Conservation (phyloP, 140 eudicot species). For the Oenanthe javanica region DNA sequence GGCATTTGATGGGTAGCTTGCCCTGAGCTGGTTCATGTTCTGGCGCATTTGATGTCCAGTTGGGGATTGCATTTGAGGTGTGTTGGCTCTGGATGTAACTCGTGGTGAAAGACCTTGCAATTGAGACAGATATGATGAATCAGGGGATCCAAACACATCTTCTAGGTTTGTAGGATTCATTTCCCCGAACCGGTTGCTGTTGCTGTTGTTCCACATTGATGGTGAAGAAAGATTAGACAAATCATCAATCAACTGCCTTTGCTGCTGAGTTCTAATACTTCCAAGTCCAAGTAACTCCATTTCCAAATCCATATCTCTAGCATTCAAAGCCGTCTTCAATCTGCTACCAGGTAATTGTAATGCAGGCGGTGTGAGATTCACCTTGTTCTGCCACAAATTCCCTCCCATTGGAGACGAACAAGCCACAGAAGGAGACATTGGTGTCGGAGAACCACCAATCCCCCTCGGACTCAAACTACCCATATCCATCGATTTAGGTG, state of each 20-base stretch:
- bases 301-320: constrained; percentile 55
- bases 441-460: constrained; percentile 43
- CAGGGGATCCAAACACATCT: constrained; percentile 42
- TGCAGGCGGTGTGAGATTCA: constrained; percentile 38
- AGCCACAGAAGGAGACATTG: constrained; percentile 54
- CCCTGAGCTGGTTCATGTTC: constrained; percentile 42
- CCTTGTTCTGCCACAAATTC: constrained; percentile 45
- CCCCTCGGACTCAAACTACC: constrained; percentile 36
- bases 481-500: constrained; percentile 55
- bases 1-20: constrained; percentile 57
- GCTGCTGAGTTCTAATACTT: constrained; percentile 29
- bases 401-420: constrained; percentile 37
- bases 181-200: constrained; percentile 41
- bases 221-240: constrained; percentile 42
- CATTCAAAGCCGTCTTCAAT: constrained; percentile 42
- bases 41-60: constrained; percentile 46
- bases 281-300: constrained; percentile 45
- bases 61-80: constrained; percentile 46
- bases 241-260: constrained; percentile 60
- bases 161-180: constrained; percentile 56
- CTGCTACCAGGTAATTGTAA: constrained; percentile 73
- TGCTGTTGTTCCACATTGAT: constrained; percentile 29
- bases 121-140: constrained; percentile 34
- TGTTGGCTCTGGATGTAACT: constrained; percentile 15
- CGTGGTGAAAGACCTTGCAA: constrained; percentile 32